These are phyloP conservation scores for Mortierella sp. DNA, from an alignment of 371 early-diverging fungal genomes.

Conservation along the genomic window DNA sequence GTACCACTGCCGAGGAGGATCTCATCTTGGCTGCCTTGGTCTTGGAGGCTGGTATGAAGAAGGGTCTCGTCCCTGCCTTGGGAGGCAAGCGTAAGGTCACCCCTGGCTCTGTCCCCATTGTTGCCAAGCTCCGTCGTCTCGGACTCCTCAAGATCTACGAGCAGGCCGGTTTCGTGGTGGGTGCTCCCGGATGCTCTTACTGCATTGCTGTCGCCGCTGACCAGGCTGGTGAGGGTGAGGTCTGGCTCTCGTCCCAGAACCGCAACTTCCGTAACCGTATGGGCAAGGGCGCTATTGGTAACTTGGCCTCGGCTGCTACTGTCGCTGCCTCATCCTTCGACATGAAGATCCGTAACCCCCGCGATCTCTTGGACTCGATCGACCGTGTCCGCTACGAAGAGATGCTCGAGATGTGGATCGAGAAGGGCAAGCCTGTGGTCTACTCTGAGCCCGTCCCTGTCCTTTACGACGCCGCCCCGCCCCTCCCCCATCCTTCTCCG, in stretches of 20 bases:
- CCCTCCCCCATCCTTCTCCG: slow-evolving; percentile 56
- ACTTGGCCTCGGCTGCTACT: slow-evolving; percentile 83
- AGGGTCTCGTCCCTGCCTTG: slow-evolving; percentile 70
- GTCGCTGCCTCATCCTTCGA: slow-evolving; percentile 85
- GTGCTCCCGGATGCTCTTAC: slow-evolving; percentile 91
- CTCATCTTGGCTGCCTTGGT: slow-evolving; percentile 83
- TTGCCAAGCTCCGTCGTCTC: slow-evolving; percentile 83
- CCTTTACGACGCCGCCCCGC: slow-evolving; percentile 59
- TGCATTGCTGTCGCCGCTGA: slow-evolving; percentile 87
- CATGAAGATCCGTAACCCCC: slow-evolving; percentile 80
- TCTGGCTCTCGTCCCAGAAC: slow-evolving; percentile 86
- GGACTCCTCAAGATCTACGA: slow-evolving; percentile 81
- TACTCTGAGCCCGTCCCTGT: slow-evolving; percentile 78
- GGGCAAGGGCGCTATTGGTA: slow-evolving; percentile 87
- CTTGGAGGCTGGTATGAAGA: slow-evolving; percentile 79
- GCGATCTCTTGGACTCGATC: slow-evolving; percentile 72
- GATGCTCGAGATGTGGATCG: slow-evolving; percentile 75
- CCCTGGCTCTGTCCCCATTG: slow-evolving; percentile 84
- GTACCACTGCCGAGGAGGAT: slow-evolving; percentile 89
- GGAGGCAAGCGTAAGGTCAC: slow-evolving; percentile 82
- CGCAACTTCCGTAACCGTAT: slow-evolving; percentile 88
- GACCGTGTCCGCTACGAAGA: slow-evolving; percentile 71
- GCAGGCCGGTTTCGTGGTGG: slow-evolving; percentile 80
- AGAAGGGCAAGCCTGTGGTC: slow-evolving; percentile 66
- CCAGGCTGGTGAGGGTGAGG: slow-evolving; percentile 82